Conservation (phyloP, 768 basidiomycete genomes). For the Pilatotrama ljubarskyi region DNA sequence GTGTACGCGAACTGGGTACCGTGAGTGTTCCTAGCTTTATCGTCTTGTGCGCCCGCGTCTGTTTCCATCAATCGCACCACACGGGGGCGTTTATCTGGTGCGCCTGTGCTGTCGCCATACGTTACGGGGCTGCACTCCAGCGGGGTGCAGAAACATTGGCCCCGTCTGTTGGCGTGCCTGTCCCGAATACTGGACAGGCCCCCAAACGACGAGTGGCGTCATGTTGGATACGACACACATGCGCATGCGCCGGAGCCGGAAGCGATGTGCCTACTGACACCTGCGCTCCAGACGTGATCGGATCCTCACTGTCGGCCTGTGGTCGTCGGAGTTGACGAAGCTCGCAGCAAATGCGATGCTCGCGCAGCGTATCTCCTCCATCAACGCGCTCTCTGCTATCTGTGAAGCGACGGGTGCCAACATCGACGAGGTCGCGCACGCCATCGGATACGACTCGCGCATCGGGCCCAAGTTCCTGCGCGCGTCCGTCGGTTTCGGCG, state of each 20-base stretch:
- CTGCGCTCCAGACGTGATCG: conserved; percentile 52
- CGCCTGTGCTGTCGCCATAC: not conserved
- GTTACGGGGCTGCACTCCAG: not conserved
- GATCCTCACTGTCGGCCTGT: conserved; percentile 93
- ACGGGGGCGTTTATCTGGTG: no score
- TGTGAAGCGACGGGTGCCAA: conserved; percentile 99
- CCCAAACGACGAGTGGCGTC: not conserved
- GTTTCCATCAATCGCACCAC: not conserved
- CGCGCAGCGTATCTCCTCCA: conserved; percentile 96
- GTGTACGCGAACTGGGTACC: conserved; percentile 98
- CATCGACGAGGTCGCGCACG: conserved; percentile 95
- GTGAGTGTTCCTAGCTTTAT: conserved; percentile 46
- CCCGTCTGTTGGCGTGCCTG: not conserved
- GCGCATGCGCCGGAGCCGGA: no score
- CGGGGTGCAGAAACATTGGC: not conserved
- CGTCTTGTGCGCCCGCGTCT: not conserved
- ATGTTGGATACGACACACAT: no score
- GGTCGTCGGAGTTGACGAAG: conserved; percentile 98
- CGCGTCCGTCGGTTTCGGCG: conserved; percentile 95
- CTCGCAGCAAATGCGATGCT: conserved; percentile 99
- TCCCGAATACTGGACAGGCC: not conserved
- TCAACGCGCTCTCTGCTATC: conserved; percentile 97
- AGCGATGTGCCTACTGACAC: not conserved
- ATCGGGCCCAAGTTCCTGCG: conserved; percentile 95
- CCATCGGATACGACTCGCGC: conserved; percentile 90